A percentile compares a stretch with the other conserved stretches of the same genome.
Evolutionary conservation across 495 filamentous ascomycete species (phyloP).

Genomic region (Cercophora scortea): DNA sequence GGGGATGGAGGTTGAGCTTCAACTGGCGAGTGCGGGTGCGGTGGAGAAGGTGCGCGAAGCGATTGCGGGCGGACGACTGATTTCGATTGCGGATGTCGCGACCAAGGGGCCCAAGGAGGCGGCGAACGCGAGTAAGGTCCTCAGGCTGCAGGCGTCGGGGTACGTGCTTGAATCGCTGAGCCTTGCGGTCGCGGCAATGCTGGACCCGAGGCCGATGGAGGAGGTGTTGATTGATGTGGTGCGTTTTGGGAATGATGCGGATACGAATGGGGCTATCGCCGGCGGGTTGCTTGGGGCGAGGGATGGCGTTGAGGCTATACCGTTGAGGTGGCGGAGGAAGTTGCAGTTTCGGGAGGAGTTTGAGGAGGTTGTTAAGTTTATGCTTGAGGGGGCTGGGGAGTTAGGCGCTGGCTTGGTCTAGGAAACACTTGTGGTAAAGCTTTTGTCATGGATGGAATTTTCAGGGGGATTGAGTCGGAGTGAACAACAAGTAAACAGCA

Average conservation of each 20-base stretch:
- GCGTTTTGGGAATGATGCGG: constrained; percentile 20
- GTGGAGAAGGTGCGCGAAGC: constrained; percentile 4
- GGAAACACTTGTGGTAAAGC: too few species aligned
- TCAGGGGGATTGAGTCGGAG: too few species aligned
- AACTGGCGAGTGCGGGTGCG: neutral
- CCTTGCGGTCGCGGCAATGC: constrained; percentile 20
- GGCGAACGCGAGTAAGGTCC: constrained; percentile 3
- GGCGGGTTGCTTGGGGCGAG: constrained; percentile 24
- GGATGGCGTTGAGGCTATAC: constrained; percentile 20
- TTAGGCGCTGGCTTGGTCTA: too few species aligned
- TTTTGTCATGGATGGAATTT: too few species aligned
- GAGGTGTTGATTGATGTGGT: constrained; percentile 25
- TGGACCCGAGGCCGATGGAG: constrained; percentile 20
- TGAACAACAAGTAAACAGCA: too few species aligned
- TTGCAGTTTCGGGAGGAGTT: constrained; percentile 26
- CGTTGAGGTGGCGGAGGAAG: constrained; percentile 16
- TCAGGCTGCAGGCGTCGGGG: constrained; percentile 13
- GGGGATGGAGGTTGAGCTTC: constrained; percentile 2
- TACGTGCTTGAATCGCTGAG: constrained; percentile 22
- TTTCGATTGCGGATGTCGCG: constrained; percentile 15
- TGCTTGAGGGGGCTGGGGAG: neutral
- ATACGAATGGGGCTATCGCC: constrained; percentile 26
- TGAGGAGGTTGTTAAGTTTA: constrained; percentile 9
- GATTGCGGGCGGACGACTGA: constrained; percentile 7
- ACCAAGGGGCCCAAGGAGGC: constrained; percentile 14